A percentile compares a stretch with the other conserved stretches of the same genome.
phyloP scores from a whole-genome alignment of 2,329 filamentous ascomycete genomes.

The Plectosphaerella cucumerina region DNA sequence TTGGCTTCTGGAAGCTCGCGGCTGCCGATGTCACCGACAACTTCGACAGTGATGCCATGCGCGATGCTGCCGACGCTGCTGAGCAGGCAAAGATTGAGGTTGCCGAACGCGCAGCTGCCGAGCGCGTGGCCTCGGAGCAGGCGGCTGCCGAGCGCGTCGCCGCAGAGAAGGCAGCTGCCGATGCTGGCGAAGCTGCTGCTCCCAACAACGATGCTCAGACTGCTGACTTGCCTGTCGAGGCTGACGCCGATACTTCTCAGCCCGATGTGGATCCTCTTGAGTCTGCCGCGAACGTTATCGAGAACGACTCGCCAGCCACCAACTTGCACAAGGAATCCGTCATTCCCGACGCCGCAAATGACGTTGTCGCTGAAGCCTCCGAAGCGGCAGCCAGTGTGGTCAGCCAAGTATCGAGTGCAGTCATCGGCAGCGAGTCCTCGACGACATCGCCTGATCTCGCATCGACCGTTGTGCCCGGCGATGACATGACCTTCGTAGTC shows the following conservation, averaged over 20 bases:
- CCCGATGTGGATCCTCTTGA: slow-evolving; percentile 12
- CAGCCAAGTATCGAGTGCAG: slow-evolving; percentile 13
- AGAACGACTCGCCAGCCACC: slow-evolving; percentile 10
- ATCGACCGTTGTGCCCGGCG: slow-evolving; percentile 9
- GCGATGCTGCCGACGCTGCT: slow-evolving; percentile 47
- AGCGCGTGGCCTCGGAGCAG: slow-evolving; percentile 4
- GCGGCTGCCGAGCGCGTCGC: slow-evolving; percentile 21
- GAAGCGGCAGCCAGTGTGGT: slow-evolving; percentile 15
- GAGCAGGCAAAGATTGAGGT: slow-evolving; percentile 28
- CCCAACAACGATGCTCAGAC: slow-evolving; percentile 9
- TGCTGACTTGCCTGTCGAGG: slow-evolving; percentile 3
- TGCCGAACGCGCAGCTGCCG: slow-evolving; percentile 14
- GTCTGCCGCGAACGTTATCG: slow-evolving; percentile 9
- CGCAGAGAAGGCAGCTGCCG: slow-evolving; percentile 6
- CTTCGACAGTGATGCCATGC: slow-evolving; percentile 66
- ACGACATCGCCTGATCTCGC: slow-evolving; percentile 8
- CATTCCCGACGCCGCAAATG: slow-evolving; percentile 2
- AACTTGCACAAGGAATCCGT: slow-evolving; percentile 4
- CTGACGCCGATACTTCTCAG: slow-evolving; percentile 1
- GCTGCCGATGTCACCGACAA: slow-evolving; percentile 72
- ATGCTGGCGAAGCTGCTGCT: slow-evolving; percentile 5
- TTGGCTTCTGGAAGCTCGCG: slow-evolving; percentile 78
- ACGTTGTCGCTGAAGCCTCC: slow-evolving; percentile 8
- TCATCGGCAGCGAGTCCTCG: slow-evolving; percentile 1
- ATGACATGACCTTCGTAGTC: slow-evolving; percentile 11